A percentile compares a stretch with the other conserved stretches of the same genome.
phyloP scores from a whole-genome alignment of 2,329 filamentous ascomycete species.

The Tolypocladium nubicola region DNA sequence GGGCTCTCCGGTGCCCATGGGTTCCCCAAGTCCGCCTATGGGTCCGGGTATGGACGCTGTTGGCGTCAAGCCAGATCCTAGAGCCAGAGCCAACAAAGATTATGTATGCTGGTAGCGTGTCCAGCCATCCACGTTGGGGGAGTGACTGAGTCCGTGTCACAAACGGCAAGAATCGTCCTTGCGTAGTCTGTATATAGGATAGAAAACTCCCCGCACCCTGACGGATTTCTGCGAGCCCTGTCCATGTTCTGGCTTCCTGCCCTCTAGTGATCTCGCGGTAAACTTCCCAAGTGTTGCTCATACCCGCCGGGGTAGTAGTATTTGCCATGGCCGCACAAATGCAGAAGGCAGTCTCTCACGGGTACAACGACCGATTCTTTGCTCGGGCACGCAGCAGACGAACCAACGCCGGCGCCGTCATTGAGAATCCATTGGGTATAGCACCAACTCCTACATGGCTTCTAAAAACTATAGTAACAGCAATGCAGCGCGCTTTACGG shows the following conservation, averaged over 20 bases:
- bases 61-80: not conserved
- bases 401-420: constrained; percentile 21
- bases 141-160: not conserved
- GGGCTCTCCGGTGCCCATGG: not conserved
- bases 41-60: not conserved
- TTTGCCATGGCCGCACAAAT: not conserved
- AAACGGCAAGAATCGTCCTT: not conserved
- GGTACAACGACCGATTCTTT: constrained; percentile 7
- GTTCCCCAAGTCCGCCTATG: not conserved
- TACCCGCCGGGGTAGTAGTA: not conserved
- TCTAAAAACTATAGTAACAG: not conserved
- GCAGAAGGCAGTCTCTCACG: not conserved
- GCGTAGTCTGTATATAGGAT: not conserved
- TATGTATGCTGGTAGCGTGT: not conserved
- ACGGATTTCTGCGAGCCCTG: not conserved
- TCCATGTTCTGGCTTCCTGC: not conserved
- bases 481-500: constrained; percentile 22
- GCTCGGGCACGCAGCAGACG: constrained; percentile 16
- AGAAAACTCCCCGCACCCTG: not conserved
- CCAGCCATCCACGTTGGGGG: not conserved
- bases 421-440: constrained; percentile 24
- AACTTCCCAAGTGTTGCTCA: not conserved
- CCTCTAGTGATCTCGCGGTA: not conserved
- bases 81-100: not conserved
- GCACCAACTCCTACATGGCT: not conserved